phyloP scores from a whole-genome alignment of 768 basidiomycete species.

The Kwoniella bestiolae region DNA sequence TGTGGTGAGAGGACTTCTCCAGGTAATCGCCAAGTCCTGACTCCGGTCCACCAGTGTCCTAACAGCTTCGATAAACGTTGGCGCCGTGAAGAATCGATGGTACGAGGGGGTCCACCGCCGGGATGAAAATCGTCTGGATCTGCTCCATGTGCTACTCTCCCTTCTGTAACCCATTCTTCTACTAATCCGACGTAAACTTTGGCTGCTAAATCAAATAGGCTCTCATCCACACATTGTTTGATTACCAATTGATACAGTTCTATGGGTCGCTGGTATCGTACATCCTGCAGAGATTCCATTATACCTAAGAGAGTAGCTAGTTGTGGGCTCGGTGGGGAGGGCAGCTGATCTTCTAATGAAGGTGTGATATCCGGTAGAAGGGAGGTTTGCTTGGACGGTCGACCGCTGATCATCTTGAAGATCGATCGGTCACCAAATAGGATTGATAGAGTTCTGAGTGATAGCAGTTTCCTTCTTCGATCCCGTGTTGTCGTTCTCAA shows the following conservation, averaged over 20 bases:
- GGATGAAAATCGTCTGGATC: slow-evolving; percentile 43
- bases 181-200: slow-evolving; percentile 55
- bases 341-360: slow-evolving; percentile 1
- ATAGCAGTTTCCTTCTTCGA: slow-evolving; percentile 8
- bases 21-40: slow-evolving; percentile 50
- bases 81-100: background rate
- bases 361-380: background rate
- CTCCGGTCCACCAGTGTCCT: slow-evolving; percentile 52
- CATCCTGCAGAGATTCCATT: slow-evolving; percentile 30
- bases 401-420: background rate
- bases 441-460: background rate
- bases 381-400: background rate
- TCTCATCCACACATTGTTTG: slow-evolving; percentile 34
- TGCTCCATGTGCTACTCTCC: slow-evolving; percentile 52
- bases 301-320: slow-evolving; percentile 10
- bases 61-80: slow-evolving; percentile 20
- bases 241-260: slow-evolving; percentile 41
- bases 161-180: slow-evolving; percentile 58
- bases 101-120: slow-evolving; percentile 45
- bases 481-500: background rate
- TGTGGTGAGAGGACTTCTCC: slow-evolving; percentile 52
- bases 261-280: slow-evolving; percentile 35
- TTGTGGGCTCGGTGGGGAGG: slow-evolving; percentile 10
- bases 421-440: slow-evolving; percentile 13
- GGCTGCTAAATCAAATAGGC: slow-evolving; percentile 47